phyloP scores from a whole-genome alignment of 495 filamentous ascomycete species.

The Aspergillus leporis region DNA sequence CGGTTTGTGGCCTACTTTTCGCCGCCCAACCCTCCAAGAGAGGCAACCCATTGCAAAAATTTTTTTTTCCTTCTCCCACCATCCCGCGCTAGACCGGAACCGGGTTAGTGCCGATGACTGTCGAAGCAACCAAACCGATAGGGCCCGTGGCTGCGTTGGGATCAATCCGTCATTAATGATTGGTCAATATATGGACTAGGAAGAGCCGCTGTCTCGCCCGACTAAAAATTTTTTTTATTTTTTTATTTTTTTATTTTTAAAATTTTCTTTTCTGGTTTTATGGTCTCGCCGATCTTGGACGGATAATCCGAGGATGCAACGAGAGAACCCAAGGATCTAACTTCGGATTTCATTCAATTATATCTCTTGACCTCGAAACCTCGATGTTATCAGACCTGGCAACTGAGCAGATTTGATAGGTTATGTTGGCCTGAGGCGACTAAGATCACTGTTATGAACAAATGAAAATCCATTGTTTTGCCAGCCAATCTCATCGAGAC shows the following conservation, averaged over 20 bases:
- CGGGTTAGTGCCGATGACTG: constrained; percentile 21
- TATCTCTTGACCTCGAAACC: too few species aligned
- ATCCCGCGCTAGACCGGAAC: constrained; percentile 24
- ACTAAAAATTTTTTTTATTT: not conserved
- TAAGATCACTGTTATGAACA: not conserved
- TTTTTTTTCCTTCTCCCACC: constrained; percentile 18
- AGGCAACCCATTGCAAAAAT: constrained; percentile 21
- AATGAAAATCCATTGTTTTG: not conserved
- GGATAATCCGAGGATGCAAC: constrained; percentile 11
- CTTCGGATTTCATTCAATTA: too few species aligned
- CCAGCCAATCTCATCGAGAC: constrained; percentile 4
- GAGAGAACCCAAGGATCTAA: constrained; percentile 4
- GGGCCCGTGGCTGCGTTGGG: constrained; percentile 15
- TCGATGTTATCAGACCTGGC: too few species aligned
- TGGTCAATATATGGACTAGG: constrained; percentile 7
- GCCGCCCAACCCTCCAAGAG: constrained; percentile 25
- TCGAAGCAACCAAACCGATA: constrained; percentile 21
- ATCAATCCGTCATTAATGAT: constrained; percentile 7
- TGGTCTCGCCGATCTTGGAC: constrained; percentile 8
- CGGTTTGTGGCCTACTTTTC: constrained; percentile 43
- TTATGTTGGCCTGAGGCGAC: constrained; percentile 5
- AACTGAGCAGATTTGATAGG: not conserved
- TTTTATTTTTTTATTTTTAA: not conserved
- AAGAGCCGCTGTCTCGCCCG: constrained; percentile 7
- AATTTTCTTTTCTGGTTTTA: constrained; percentile 1